phyloP scores from a whole-genome alignment of 1,284 basidiomycete species.

The Melampsora larici-populina region DNA sequence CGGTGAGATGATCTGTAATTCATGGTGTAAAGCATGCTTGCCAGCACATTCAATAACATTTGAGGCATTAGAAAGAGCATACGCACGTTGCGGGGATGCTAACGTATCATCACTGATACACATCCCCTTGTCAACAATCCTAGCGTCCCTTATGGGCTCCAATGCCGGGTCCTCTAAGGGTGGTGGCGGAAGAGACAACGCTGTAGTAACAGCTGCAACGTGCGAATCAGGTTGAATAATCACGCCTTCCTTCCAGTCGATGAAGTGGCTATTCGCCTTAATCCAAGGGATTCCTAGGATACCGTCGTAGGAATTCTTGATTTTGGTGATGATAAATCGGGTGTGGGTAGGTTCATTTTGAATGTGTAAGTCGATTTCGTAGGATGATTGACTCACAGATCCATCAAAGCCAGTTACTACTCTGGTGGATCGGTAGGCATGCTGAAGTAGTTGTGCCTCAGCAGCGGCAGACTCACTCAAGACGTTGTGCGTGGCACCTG shows the following conservation, averaged over 20 bases:
- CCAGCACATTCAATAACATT: no score
- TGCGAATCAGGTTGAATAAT: no score
- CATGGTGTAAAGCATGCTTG: no score
- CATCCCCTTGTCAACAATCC: no score
- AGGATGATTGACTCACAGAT: not conserved
- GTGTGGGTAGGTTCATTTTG: not conserved
- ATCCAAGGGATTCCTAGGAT: not conserved
- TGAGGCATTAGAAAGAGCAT: not conserved
- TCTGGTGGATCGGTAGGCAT: not conserved
- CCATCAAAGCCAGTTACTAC: not conserved
- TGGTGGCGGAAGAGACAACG: no score
- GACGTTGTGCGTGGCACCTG: conserved; percentile 5
- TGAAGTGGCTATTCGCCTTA: no score
- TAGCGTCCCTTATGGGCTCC: not conserved
- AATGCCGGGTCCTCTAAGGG: no score
- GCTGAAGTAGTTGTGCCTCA: not conserved
- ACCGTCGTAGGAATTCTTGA: no score
- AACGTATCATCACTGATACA: no score
- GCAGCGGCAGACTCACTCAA: not conserved
- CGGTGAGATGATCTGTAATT: no score
- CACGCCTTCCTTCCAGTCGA: no score
- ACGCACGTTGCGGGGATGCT: not conserved
- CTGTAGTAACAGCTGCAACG: no score
- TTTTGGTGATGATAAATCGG: not conserved
- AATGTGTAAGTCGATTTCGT: not conserved